These are phyloP conservation scores for Aspergillus conjunctus DNA, from an alignment of 495 filamentous ascomycete genomes.

Conservation along the genomic window DNA sequence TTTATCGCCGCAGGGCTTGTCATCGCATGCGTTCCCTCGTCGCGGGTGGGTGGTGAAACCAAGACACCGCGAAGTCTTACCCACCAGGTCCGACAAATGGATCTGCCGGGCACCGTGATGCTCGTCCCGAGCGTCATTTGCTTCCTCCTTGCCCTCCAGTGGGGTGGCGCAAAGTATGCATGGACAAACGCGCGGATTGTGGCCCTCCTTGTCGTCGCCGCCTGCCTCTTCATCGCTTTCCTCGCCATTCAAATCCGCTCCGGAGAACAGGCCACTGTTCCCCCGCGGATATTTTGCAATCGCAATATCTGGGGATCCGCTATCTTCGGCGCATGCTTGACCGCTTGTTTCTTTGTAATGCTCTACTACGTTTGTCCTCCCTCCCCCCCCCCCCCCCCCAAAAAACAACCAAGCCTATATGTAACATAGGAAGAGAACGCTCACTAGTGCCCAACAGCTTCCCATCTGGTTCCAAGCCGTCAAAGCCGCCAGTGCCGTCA, in stretches of 20 bases:
- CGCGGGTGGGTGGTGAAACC: slow-evolving; percentile 22
- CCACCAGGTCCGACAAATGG: slow-evolving; percentile 52
- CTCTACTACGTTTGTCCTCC: slow-evolving; percentile 6
- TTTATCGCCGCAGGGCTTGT: slow-evolving; percentile 52
- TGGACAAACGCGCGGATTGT: background rate
- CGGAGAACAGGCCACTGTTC: background rate
- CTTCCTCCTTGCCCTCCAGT: background rate
- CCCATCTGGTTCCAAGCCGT: slow-evolving; percentile 63
- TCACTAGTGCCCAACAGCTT: slow-evolving; percentile 2
- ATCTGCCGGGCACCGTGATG: slow-evolving; percentile 68
- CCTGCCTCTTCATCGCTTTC: background rate
- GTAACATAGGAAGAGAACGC: background rate
- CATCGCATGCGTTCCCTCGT: slow-evolving; percentile 45
- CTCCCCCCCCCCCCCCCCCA: no score
- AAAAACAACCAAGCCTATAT: background rate
- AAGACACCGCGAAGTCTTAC: slow-evolving; percentile 29
- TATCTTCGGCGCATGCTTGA: background rate
- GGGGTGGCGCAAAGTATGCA: background rate
- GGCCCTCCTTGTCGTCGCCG: background rate
- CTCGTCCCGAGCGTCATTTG: background rate
- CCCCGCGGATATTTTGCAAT: background rate
- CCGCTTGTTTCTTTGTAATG: background rate
- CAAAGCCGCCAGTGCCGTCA: slow-evolving; percentile 56
- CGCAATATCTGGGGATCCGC: background rate
- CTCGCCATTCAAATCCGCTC: background rate